These are phyloP conservation scores for Quercus bicolor DNA, from an alignment of 306 rosid species.

Conservation along the genomic window DNA sequence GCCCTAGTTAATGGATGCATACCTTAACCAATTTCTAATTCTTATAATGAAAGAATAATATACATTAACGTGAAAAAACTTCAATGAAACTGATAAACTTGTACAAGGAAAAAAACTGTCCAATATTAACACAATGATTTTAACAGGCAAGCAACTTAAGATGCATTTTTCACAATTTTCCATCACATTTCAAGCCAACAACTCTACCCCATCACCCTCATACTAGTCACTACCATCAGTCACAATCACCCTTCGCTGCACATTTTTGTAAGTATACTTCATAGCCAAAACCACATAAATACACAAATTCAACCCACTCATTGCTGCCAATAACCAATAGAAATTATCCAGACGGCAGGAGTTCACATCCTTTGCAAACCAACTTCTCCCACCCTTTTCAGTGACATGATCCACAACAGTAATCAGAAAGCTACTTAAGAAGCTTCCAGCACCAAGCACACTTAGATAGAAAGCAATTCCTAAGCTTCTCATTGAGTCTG, in stretches of 20 bases:
- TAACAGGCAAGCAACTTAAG: background rate
- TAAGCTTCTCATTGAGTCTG: conserved; percentile 48
- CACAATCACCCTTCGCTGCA: conserved; percentile 8
- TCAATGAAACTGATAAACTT: too few relatives aligned
- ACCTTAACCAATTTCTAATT: too few relatives aligned
- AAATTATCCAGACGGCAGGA: conserved; percentile 43
- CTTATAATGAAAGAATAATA: too few relatives aligned
- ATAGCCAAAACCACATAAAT: conserved; percentile 22
- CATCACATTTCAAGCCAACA: conserved; percentile 7
- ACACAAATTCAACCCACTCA: conserved; percentile 32
- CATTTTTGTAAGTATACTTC: conserved; percentile 38
- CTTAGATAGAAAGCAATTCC: conserved; percentile 51
- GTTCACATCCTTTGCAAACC: conserved; percentile 45
- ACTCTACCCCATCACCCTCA: conserved; percentile 21
- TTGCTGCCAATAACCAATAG: conserved; percentile 35
- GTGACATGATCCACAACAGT: conserved; percentile 40
- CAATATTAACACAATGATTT: background rate
- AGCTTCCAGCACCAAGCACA: conserved; percentile 44
- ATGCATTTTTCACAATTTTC: background rate
- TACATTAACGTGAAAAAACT: too few relatives aligned
- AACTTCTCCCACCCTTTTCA: conserved; percentile 24
- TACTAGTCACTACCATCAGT: background rate
- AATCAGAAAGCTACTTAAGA: conserved; percentile 44
- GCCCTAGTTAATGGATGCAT: too few relatives aligned
- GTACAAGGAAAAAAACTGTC: background rate